Conservation (phyloP, 1,284 basidiomycete genomes). For the Anthracocystis walkeri region DNA sequence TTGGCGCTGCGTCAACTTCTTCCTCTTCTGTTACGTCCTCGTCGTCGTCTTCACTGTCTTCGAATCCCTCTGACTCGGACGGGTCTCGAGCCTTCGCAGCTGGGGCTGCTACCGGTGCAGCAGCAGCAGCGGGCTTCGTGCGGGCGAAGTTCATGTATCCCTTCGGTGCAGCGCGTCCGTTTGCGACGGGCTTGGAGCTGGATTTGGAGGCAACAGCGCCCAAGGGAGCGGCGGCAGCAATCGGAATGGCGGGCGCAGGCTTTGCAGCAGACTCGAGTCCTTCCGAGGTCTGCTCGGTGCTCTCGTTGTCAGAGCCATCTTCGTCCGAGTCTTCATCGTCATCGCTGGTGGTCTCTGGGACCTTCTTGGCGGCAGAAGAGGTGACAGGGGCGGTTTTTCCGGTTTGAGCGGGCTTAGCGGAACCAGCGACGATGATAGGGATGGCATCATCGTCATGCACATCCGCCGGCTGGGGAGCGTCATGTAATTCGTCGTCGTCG, state of each 20-base stretch:
- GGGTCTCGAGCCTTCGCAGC: conserved; percentile 3
- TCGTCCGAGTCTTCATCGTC: conserved; percentile 39
- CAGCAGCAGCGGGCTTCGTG: conserved; percentile 19
- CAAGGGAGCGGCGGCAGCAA: conserved; percentile 14
- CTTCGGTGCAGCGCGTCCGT: conserved; percentile 29
- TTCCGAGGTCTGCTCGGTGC: conserved; percentile 48
- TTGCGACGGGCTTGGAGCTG: conserved; percentile 20
- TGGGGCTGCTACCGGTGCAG: conserved; percentile 8
- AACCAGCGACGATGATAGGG: conserved; percentile 20
- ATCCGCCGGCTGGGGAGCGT: conserved; percentile 43
- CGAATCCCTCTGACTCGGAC: conserved; percentile 20
- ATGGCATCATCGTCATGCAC: conserved; percentile 44
- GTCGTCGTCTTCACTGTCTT: conserved; percentile 22
- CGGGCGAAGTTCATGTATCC: conserved; percentile 38
- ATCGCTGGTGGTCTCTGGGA: conserved; percentile 32
- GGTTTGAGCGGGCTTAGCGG: conserved; percentile 16
- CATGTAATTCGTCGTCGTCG: conserved; percentile 24
- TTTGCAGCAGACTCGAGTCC: conserved; percentile 19
- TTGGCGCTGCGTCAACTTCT: conserved; percentile 13
- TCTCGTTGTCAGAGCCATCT: conserved; percentile 26
- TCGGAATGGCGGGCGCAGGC: conserved; percentile 22
- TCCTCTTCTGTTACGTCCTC: conserved; percentile 17
- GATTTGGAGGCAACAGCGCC: conserved; percentile 10
- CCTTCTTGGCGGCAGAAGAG: conserved; percentile 17
- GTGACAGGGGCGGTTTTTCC: conserved; percentile 4